Percentiles rank a stretch among this genome's conserved stretches.
phyloP scores from a whole-genome alignment of 805 yeast genomes.

The Candida lessepsii region DNA sequence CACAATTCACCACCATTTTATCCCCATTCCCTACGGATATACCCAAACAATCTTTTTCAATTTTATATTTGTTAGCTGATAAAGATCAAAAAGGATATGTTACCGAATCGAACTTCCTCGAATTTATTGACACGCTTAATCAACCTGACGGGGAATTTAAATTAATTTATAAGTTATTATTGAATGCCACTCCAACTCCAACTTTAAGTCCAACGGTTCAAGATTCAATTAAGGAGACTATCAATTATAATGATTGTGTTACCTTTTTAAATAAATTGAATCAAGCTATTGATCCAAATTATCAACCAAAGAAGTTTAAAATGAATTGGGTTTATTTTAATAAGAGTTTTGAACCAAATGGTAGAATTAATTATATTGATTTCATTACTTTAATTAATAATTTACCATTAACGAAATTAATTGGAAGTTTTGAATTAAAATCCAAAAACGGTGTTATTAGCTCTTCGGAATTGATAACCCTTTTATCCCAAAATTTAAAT shows the following conservation, averaged over 20 bases:
- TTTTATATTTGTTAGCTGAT: slow-evolving; percentile 82
- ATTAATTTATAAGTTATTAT: slow-evolving; percentile 21
- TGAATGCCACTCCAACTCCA: neutral
- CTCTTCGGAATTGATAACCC: slow-evolving; percentile 29
- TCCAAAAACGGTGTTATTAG: slow-evolving; percentile 31
- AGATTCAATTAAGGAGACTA: slow-evolving; percentile 5
- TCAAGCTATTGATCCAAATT: slow-evolving; percentile 39
- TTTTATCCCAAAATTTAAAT: slow-evolving; percentile 37
- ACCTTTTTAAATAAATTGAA: slow-evolving; percentile 35
- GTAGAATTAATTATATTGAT: slow-evolving; percentile 36
- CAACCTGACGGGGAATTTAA: slow-evolving; percentile 31
- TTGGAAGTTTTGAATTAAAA: slow-evolving; percentile 41
- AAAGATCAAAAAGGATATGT: slow-evolving; percentile 65
- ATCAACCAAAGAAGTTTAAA: slow-evolving; percentile 41
- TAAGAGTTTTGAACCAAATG: slow-evolving; percentile 39
- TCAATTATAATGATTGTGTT: slow-evolving; percentile 34
- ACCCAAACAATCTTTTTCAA: slow-evolving; percentile 37
- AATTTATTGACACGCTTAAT: slow-evolving; percentile 55
- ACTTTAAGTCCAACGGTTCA: slow-evolving; percentile 16
- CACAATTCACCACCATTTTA: slow-evolving; percentile 36
- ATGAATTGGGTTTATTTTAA: slow-evolving; percentile 44
- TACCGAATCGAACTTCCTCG: slow-evolving; percentile 67
- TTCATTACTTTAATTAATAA: slow-evolving; percentile 41
- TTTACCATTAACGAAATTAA: slow-evolving; percentile 45
- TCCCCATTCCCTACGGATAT: slow-evolving; percentile 43